These are phyloP conservation scores for Leccinum broughii DNA, from an alignment of 768 basidiomycete genomes.

Conservation along the genomic window DNA sequence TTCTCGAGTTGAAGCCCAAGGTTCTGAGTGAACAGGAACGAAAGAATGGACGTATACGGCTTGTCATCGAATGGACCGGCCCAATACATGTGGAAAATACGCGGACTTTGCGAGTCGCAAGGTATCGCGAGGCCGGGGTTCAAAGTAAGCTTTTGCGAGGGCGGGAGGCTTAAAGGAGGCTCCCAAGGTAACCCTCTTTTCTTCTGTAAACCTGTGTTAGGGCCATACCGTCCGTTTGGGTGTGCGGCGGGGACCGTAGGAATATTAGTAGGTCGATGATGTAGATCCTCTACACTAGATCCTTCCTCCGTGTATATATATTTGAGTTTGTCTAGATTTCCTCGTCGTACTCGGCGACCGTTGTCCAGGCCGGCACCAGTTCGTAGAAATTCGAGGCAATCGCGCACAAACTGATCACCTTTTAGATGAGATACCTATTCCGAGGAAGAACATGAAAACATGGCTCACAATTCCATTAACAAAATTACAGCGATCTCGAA, in stretches of 20 bases:
- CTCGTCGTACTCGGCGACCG: conserved; percentile 68
- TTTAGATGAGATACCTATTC: conserved; percentile 2
- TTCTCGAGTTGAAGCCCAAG: conserved; percentile 67
- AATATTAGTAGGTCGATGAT: conserved; percentile 7
- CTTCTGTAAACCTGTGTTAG: conserved; percentile 55
- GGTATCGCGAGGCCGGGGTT: conserved; percentile 41
- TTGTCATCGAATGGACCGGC: conserved; percentile 96
- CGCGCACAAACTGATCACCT: conserved; percentile 77
- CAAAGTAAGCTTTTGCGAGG: conserved; percentile 44
- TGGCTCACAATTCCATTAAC: conserved; percentile 60
- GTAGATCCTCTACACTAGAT: conserved; percentile 20
- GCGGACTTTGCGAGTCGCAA: conserved; percentile 77
- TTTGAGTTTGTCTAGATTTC: conserved; percentile 72
- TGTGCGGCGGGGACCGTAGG: conserved; percentile 26
- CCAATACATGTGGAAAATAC: conserved; percentile 96
- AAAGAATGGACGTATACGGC: conserved; percentile 88
- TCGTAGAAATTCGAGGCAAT: conserved; percentile 88
- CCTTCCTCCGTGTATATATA: conserved; percentile 71
- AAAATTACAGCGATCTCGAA: conserved; percentile 88
- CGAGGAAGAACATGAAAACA: neutral
- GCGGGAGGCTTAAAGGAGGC: conserved; percentile 47
- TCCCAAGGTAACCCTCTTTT: conserved; percentile 65
- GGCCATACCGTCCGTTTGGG: conserved; percentile 39
- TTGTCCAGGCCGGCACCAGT: conserved; percentile 84
- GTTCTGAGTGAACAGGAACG: conserved; percentile 93